Evolutionary conservation across 352 stramenopile species (phyloP), one percentile per base, ranked within the genome.

Genomic region (Globisporangium cystogenes): DNA sequence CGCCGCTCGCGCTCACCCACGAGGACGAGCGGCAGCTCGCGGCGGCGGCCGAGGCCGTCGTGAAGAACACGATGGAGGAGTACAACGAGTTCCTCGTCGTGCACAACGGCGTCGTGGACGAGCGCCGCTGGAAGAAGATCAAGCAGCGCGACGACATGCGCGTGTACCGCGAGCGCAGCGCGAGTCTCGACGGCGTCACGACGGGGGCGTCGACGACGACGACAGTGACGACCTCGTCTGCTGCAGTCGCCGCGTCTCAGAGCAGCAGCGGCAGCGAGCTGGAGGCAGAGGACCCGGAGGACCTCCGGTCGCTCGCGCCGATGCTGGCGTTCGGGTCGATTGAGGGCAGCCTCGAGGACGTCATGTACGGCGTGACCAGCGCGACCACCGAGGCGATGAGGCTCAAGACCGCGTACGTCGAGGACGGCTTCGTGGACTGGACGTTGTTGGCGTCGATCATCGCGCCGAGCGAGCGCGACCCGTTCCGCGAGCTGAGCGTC

Each of bases 321-420:
- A 20, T 42, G 37, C 15, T 42, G 1, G 37, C 4, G 37, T 35
- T 59, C 3, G 55, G 55, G 7, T 51, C 37, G 21, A 20, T 61
- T 11, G 18, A 27, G 10, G 55, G 46, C 6, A 49, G 4, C 14
- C 36, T 61, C 7, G 55, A 61, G 5, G 37, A 42, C 16, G 37
- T 21, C 37, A 20, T 42, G 37, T 42, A 42, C 37, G 37, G 15
- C 37, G 21, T 48, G 26, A 21, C 27, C 7, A 46, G n/a, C 23
- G 60, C 62, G 33, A 74, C 72, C 44, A 39, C 68, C 43, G 72
- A 74, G n/a, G 62, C 60, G 48, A 76, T 81, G 70, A 62, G 70
- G 50, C 67, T 86, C 55, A 75, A 77, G 46, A 70, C 68, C 33
- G 68, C 76, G 8, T 79, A 82, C 56, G 62, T 81, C 27, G 60